Evolutionary conservation across 352 stramenopile genomes (phyloP).

Genomic region (Phytophthora boehmeriae): DNA sequence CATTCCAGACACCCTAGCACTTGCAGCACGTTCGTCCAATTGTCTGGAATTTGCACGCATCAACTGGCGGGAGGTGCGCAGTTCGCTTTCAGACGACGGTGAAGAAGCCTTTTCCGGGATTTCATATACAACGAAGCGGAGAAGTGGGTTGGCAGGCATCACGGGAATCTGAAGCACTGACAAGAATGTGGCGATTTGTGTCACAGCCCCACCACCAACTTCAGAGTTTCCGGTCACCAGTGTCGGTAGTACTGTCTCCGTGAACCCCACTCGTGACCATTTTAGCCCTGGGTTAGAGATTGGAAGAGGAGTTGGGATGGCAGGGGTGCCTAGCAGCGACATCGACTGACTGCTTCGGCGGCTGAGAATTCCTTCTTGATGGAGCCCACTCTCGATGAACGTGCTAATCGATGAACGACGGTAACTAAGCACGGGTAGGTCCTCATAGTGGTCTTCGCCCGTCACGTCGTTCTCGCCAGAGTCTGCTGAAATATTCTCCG

Average conservation of each 20-base stretch:
- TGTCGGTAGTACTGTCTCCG: conserved; percentile 76
- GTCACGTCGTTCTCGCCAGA: conserved; percentile 55
- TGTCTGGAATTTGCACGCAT: conserved; percentile 55
- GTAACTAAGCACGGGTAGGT: conserved; percentile 49
- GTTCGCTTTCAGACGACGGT: conserved; percentile 25
- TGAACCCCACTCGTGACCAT: conserved; percentile 79
- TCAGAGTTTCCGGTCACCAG: conserved; percentile 44
- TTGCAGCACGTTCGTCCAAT: conserved; percentile 58
- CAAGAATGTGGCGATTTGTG: conserved; percentile 75
- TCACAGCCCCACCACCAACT: conserved; percentile 28
- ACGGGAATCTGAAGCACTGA: conserved; percentile 81
- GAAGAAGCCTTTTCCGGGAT: conserved; percentile 54
- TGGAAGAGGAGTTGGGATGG: conserved; percentile 34
- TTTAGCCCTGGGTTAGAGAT: conserved; percentile 38
- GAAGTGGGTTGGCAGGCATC: conserved; percentile 60
- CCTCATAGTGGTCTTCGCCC: conserved; percentile 59
- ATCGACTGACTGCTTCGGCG: conserved; percentile 57
- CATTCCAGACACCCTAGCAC: conserved; percentile 64
- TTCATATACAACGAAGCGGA: conserved; percentile 87
- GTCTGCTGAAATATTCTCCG: conserved; percentile 49
- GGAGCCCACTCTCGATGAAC: conserved; percentile 72
- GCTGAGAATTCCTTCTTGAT: conserved; percentile 67
- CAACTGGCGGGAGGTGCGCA: conserved; percentile 27
- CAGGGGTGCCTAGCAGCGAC: conserved; percentile 36
- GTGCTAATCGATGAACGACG: conserved; percentile 74